phyloP scores from a whole-genome alignment of 441 rosid species.

The Dalechampia spathulata region DNA sequence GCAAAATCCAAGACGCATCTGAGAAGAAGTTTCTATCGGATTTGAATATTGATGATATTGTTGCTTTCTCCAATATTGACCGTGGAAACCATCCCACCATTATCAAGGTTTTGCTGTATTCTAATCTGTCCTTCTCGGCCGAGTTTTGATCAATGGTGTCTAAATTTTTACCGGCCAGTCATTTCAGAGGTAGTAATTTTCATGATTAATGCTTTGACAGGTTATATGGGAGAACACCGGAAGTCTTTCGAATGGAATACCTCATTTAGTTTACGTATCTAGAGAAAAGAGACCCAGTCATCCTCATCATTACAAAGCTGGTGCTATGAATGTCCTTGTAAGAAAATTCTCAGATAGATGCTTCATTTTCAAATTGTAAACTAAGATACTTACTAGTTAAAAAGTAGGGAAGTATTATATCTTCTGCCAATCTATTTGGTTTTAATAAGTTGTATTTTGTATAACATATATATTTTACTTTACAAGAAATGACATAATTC shows the following conservation, averaged over 20 bases:
- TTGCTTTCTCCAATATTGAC: constrained; percentile 34
- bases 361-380: no score
- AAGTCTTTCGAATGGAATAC: constrained; percentile 28
- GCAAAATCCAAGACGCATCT: constrained; percentile 35
- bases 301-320: constrained; percentile 64
- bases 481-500: no score
- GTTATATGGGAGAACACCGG: constrained; percentile 48
- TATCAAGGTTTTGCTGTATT: constrained; percentile 35
- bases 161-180: no score
- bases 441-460: no score
- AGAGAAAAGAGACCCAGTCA: constrained; percentile 52
- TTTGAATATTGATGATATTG: constrained; percentile 23
- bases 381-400: no score
- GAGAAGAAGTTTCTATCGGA: constrained; percentile 12
- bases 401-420: no score
- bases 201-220: constrained; percentile 16
- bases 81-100: constrained; percentile 47
- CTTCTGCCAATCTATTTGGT: no score
- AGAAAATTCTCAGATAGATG: no score
- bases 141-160: no score
- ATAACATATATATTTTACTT: no score
- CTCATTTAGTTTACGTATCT: constrained; percentile 55
- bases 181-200: no score
- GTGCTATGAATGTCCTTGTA: constrained; percentile 83
- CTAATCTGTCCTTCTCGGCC: not conserved